These are phyloP conservation scores for Cercospora canescens DNA, from an alignment of 2,329 filamentous ascomycete genomes.

Conservation along the genomic window DNA sequence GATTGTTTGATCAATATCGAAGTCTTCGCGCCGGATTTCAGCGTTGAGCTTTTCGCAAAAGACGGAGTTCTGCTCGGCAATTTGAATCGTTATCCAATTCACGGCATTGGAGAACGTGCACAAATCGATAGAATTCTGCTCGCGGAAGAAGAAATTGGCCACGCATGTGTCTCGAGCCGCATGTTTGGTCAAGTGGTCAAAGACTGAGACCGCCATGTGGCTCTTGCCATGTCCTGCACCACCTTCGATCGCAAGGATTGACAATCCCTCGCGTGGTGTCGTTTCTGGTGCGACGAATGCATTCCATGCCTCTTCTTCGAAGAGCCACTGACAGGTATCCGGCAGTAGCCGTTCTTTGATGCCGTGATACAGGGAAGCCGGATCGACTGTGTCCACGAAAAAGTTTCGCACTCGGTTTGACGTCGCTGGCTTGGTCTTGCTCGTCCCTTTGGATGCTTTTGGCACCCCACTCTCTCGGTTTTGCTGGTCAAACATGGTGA, in stretches of 20 bases:
- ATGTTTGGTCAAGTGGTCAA: not conserved
- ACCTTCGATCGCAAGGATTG: conserved; percentile 8
- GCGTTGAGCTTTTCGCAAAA: conserved; percentile 7
- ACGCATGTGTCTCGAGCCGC: not conserved
- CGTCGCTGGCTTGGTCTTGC: conserved; percentile 4
- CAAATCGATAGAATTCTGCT: conserved; percentile 1
- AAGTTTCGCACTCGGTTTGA: not conserved
- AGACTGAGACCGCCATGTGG: conserved; percentile 1
- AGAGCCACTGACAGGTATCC: conserved; percentile 11
- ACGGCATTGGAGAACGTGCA: not conserved
- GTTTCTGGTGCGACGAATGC: not conserved
- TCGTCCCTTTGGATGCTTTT: not conserved
- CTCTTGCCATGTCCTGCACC: conserved; percentile 2
- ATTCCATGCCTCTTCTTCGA: not conserved
- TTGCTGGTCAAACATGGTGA: conserved; percentile 7
- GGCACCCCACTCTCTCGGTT: not conserved
- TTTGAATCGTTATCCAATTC: conserved; percentile 6
- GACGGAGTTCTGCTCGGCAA: not conserved
- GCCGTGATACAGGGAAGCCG: not conserved
- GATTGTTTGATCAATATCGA: not conserved
- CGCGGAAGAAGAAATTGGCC: conserved; percentile 8
- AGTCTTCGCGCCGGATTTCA: conserved; percentile 7
- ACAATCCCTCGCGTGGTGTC: not conserved
- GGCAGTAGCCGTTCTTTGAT: conserved; percentile 4
- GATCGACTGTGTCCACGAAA: conserved; percentile 6